These are phyloP conservation scores for Tulasnella sp. DNA, from an alignment of 768 basidiomycete genomes.

Conservation along the genomic window DNA sequence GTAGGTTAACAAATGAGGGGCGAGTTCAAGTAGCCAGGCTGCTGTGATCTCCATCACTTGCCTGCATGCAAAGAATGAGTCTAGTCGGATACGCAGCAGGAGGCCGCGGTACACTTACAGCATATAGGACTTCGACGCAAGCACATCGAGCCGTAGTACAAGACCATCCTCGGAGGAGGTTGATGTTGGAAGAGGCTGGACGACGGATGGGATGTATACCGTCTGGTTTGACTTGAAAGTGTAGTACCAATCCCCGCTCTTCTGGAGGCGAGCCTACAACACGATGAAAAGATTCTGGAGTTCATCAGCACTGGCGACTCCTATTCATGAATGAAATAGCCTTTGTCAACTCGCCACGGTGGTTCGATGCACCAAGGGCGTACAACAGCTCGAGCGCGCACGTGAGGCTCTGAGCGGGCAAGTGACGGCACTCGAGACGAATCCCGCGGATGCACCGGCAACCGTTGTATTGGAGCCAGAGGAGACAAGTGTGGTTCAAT, in stretches of 20 bases:
- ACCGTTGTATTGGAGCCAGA: conserved; percentile 28
- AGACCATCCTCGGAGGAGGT: conserved; percentile 79
- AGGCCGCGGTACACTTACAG: conserved; percentile 37
- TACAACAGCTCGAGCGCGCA: conserved; percentile 88
- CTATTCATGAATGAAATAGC: conserved; percentile 27
- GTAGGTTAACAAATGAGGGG: conserved; percentile 66
- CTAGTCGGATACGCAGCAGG: not conserved
- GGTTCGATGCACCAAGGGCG: conserved; percentile 91
- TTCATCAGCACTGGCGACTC: not conserved
- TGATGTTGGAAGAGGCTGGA: conserved; percentile 93
- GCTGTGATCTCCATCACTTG: conserved; percentile 99
- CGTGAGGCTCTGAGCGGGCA: conserved; percentile 96
- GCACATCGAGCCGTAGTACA: conserved; percentile 97
- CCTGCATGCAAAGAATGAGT: conserved; percentile 32
- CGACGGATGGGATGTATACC: conserved; percentile 93
- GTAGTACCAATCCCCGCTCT: conserved; percentile 93
- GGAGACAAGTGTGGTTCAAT: not conserved
- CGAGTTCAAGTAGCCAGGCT: conserved; percentile 88
- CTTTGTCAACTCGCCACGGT: conserved; percentile 94
- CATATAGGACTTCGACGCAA: conserved; percentile 97
- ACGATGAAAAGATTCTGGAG: conserved; percentile 24
- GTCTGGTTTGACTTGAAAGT: conserved; percentile 95
- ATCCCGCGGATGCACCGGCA: conserved; percentile 91
- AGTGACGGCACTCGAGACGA: conserved; percentile 86
- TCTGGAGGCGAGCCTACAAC: conserved; percentile 82